Percentiles rank a stretch among this genome's conserved stretches.
Evolutionary conservation across 768 basidiomycete species (phyloP).

Genomic region (Phanerochaete carnosa): DNA sequence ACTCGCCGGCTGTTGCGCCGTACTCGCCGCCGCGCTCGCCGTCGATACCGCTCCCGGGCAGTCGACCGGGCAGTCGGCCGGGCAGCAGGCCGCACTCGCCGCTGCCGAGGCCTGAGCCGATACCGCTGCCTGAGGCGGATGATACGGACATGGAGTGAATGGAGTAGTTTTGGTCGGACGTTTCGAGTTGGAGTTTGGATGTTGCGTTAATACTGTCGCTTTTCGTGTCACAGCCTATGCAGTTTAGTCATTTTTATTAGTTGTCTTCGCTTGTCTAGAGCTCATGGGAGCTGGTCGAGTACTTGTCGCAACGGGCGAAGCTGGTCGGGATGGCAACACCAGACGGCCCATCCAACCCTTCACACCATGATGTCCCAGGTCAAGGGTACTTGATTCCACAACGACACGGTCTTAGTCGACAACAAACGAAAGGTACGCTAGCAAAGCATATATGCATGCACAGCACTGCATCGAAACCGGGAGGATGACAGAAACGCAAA

Average conservation of each 20-base stretch:
- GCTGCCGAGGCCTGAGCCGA: background rate
- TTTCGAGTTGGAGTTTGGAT: background rate
- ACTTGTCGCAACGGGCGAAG: too few species aligned
- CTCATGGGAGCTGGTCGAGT: too few species aligned
- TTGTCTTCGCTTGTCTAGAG: too few species aligned
- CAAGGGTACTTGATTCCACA: constrained; percentile 3
- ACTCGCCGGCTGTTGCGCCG: background rate
- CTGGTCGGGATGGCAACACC: background rate
- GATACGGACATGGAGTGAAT: constrained; percentile 4
- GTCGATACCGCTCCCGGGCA: constrained; percentile 2
- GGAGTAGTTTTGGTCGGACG: background rate
- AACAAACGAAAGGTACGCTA: background rate
- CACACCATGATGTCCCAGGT: background rate
- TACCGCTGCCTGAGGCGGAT: constrained; percentile 1
- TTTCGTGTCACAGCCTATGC: background rate
- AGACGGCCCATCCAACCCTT: background rate
- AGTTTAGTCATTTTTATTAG: background rate
- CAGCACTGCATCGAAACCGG: background rate
- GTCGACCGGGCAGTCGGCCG: constrained; percentile 1
- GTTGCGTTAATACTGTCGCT: background rate
- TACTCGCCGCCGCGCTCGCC: background rate
- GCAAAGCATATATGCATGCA: background rate
- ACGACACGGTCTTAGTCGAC: background rate
- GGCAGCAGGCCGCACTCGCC: constrained; percentile 5
- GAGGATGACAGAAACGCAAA: background rate